These are phyloP conservation scores for Schwanniomyces occidentalis DNA, from an alignment of 805 yeast genomes.

Conservation along the genomic window DNA sequence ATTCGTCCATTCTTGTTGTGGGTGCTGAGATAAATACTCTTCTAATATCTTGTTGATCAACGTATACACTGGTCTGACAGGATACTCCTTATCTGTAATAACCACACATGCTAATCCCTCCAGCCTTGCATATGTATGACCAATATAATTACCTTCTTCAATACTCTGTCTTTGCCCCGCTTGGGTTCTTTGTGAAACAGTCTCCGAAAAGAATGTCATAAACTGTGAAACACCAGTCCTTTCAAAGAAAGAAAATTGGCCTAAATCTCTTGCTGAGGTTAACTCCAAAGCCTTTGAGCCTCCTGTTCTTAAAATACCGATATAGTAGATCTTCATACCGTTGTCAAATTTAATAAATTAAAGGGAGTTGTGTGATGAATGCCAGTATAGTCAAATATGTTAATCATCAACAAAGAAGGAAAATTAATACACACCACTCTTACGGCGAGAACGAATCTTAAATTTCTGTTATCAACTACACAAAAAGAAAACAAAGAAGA, in stretches of 20 bases:
- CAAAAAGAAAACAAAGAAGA: conserved; percentile 5
- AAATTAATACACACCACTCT: no score
- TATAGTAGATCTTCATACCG: conserved; percentile 83
- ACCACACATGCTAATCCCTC: conserved; percentile 93
- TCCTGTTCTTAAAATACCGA: conserved; percentile 75
- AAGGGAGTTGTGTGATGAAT: no score
- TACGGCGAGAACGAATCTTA: no score
- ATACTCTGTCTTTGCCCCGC: conserved; percentile 92
- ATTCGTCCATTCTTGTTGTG: conserved; percentile 65
- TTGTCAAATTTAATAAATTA: no score
- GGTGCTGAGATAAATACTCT: conserved; percentile 83
- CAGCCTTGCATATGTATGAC: conserved; percentile 85
- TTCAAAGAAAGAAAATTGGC: conserved; percentile 88
- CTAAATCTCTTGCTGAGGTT: conserved; percentile 75
- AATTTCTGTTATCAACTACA: conserved; percentile 9
- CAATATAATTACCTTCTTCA: conserved; percentile 87
- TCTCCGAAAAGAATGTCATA: conserved; percentile 90
- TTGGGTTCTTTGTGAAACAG: conserved; percentile 84
- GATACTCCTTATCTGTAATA: conserved; percentile 93
- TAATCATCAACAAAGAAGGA: no score
- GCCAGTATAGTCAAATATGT: no score
- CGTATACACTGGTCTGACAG: conserved; percentile 94
- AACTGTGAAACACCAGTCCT: conserved; percentile 80
- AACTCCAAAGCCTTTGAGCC: conserved; percentile 70
- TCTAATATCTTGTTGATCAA: conserved; percentile 87